Percentiles rank a stretch among this genome's conserved stretches.
Evolutionary conservation across 257 asterid species (phyloP).

Genomic region (Voacanga thouarsii): DNA sequence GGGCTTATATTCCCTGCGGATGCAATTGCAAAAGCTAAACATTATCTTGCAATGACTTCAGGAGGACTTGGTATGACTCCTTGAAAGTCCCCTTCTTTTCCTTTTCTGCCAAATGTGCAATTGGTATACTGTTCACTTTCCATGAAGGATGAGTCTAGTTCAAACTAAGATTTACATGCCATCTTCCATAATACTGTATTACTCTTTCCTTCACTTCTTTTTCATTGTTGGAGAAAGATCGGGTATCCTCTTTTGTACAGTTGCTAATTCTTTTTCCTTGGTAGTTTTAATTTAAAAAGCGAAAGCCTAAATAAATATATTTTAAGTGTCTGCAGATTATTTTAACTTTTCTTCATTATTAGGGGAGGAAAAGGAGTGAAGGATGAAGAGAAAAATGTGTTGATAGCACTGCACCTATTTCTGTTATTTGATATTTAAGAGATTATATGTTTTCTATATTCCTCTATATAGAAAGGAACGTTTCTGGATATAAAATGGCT

Average conservation of each 20-base stretch:
- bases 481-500: neutral
- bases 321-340: neutral
- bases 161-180: neutral
- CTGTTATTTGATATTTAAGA: neutral
- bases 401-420: neutral
- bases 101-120: neutral
- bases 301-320: neutral
- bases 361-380: neutral
- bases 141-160: neutral
- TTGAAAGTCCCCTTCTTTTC: conserved; percentile 7
- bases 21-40: conserved; percentile 93
- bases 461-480: neutral
- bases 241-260: neutral
- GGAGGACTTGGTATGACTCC: conserved; percentile 81
- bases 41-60: conserved; percentile 68
- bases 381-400: neutral
- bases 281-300: neutral
- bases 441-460: neutral
- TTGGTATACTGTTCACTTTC: neutral
- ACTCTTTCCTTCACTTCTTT: neutral
- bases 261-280: neutral
- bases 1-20: conserved; percentile 93
- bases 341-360: neutral
- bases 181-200: neutral
- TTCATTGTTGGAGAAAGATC: neutral